Conservation (phyloP, 2,329 filamentous ascomycete species). For the Mariannaea sp. region DNA sequence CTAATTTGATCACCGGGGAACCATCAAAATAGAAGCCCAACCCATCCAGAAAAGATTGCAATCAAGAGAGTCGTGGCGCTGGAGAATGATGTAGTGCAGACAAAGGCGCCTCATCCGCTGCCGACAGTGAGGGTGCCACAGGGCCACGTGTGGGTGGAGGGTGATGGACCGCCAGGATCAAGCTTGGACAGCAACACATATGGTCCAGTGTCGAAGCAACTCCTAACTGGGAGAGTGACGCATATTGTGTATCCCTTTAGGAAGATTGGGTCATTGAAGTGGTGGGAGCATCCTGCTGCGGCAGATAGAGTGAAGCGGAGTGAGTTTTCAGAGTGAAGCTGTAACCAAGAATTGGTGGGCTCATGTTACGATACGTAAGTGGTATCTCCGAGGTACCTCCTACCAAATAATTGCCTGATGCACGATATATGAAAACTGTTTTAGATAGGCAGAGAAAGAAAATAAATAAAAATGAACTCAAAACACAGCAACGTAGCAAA, state of each 20-base stretch:
- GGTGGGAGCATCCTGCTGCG: slow-evolving; percentile 55
- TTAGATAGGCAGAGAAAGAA: no score
- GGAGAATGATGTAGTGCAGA: slow-evolving; percentile 76
- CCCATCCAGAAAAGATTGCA: slow-evolving; percentile 68
- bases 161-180: slow-evolving; percentile 74
- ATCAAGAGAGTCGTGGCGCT: slow-evolving; percentile 86
- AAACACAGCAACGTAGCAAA: no score
- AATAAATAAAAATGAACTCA: no score
- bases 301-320: slow-evolving; percentile 16
- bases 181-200: slow-evolving; percentile 88
- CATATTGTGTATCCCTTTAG: slow-evolving; percentile 72
- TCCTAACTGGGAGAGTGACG: slow-evolving; percentile 77
- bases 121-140: slow-evolving; percentile 68
- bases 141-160: slow-evolving; percentile 94
- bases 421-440: no score
- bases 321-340: slow-evolving; percentile 34
- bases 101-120: slow-evolving; percentile 63
- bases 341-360: not conserved
- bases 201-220: slow-evolving; percentile 76
- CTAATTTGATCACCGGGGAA: not conserved
- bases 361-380: not conserved
- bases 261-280: slow-evolving; percentile 61
- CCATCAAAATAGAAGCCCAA: slow-evolving; percentile 63
- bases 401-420: no score
- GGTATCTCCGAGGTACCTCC: no score